phyloP scores from a whole-genome alignment of 2,329 filamentous ascomycete species.

The Akanthomyces muscarius region DNA sequence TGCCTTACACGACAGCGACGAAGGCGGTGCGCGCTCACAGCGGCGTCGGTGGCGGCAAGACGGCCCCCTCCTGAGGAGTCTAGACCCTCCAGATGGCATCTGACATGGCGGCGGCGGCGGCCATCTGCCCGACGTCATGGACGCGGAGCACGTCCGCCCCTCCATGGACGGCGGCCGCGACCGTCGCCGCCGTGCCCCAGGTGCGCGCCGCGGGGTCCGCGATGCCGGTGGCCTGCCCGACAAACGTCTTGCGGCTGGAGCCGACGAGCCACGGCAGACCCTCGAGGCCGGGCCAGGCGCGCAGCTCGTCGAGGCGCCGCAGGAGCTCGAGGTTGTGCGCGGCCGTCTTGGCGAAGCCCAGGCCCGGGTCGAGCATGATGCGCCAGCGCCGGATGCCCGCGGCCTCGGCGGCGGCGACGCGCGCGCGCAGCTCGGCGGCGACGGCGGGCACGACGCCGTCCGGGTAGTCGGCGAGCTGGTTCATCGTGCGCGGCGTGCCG shows the following conservation, averaged over 20 bases:
- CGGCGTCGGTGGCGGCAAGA: neutral
- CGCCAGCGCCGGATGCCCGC: constrained; percentile 89
- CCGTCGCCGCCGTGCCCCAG: constrained; percentile 85
- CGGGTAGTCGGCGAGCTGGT: constrained; percentile 62
- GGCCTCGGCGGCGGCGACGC: constrained; percentile 69
- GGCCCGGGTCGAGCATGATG: constrained; percentile 87
- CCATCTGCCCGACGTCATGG: constrained; percentile 87
- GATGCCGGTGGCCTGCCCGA: constrained; percentile 77
- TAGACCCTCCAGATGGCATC: constrained; percentile 80
- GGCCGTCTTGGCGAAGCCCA: constrained; percentile 86
- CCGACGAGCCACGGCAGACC: constrained; percentile 86
- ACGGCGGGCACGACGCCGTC: constrained; percentile 63
- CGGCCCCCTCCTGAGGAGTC: neutral
- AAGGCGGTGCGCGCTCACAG: neutral
- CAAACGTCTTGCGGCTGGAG: constrained; percentile 82
- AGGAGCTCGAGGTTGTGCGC: constrained; percentile 80
- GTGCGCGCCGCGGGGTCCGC: constrained; percentile 63
- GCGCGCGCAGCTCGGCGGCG: constrained; percentile 61
- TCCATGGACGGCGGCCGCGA: constrained; percentile 78
- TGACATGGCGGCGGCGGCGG: constrained; percentile 75
- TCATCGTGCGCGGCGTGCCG: constrained; percentile 81
- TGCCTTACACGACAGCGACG: neutral
- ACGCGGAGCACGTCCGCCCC: constrained; percentile 91
- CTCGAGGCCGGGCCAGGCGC: constrained; percentile 59
- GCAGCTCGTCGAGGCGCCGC: constrained; percentile 60